phyloP scores from a whole-genome alignment of 1,284 basidiomycete genomes.

The Puccinia coronata region DNA sequence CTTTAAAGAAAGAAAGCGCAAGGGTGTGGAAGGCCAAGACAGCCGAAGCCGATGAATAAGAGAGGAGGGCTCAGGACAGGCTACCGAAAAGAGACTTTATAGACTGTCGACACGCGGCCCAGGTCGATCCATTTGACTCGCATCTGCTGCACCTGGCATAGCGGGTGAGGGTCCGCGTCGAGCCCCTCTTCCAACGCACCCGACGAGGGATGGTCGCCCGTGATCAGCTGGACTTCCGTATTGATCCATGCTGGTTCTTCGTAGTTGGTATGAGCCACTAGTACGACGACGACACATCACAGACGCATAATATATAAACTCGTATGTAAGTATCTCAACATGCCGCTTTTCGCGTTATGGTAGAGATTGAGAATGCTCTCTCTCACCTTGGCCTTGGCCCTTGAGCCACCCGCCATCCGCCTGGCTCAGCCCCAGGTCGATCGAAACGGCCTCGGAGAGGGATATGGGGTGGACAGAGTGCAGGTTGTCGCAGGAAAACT shows the following conservation, averaged over 20 bases:
- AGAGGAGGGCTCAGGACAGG: too few species aligned
- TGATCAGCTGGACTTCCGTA: conserved; percentile 11
- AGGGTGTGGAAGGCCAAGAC: too few species aligned
- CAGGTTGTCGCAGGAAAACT: background rate
- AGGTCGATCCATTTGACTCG: conserved; percentile 20
- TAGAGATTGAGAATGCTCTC: too few species aligned
- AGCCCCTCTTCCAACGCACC: background rate
- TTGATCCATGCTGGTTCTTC: conserved; percentile 27
- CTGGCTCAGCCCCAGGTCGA: background rate
- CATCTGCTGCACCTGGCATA: background rate
- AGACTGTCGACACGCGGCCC: background rate
- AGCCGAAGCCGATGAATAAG: too few species aligned
- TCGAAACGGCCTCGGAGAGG: background rate
- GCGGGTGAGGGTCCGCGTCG: background rate
- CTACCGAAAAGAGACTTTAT: background rate
- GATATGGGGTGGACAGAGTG: background rate
- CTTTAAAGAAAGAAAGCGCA: too few species aligned
- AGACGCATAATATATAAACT: too few species aligned
- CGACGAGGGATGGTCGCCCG: background rate
- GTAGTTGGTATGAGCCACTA: conserved; percentile 31
- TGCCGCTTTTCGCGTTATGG: background rate
- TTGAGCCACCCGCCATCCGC: background rate
- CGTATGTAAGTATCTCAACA: background rate
- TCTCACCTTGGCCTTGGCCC: conserved; percentile 32
- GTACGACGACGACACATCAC: background rate